phyloP scores from a whole-genome alignment of 768 basidiomycete genomes.

The Clitopilus hobsonii region DNA sequence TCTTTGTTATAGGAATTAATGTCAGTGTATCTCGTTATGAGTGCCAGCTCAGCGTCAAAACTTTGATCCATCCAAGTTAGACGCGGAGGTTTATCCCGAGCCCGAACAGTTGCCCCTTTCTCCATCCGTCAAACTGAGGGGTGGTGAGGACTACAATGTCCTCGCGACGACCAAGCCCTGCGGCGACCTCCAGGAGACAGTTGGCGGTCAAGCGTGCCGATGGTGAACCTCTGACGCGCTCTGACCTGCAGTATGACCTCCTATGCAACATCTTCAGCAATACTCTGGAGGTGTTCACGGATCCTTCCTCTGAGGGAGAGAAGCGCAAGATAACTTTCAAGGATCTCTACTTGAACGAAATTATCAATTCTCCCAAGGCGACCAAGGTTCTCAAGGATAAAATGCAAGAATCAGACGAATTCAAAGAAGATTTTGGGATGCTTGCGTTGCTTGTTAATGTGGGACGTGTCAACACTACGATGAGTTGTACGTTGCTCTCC shows the following conservation, averaged over 20 bases:
- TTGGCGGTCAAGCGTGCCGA: constrained; percentile 51
- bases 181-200: constrained; percentile 29
- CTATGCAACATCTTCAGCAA: constrained; percentile 75
- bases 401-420: constrained; percentile 53
- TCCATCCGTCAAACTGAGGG: background rate
- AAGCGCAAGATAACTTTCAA: constrained; percentile 48
- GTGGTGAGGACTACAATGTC: constrained; percentile 13
- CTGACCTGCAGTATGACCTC: constrained; percentile 76
- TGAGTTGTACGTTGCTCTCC: constrained; percentile 59
- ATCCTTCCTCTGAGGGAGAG: constrained; percentile 28
- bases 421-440: constrained; percentile 71
- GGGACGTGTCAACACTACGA: constrained; percentile 77
- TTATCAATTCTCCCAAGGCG: constrained; percentile 57
- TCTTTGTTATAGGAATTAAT: background rate
- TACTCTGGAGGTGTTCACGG: constrained; percentile 48
- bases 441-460: constrained; percentile 71
- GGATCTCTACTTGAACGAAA: constrained; percentile 49
- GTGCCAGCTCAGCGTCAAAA: background rate
- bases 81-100: constrained; percentile 1
- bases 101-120: background rate
- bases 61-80: background rate
- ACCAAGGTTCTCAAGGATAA: constrained; percentile 71
- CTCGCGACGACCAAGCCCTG: constrained; percentile 37
- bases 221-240: constrained; percentile 61
- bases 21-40: background rate